These are phyloP conservation scores for Exophiala xenobiotica DNA, from an alignment of 2,329 filamentous ascomycete genomes.

Conservation along the genomic window DNA sequence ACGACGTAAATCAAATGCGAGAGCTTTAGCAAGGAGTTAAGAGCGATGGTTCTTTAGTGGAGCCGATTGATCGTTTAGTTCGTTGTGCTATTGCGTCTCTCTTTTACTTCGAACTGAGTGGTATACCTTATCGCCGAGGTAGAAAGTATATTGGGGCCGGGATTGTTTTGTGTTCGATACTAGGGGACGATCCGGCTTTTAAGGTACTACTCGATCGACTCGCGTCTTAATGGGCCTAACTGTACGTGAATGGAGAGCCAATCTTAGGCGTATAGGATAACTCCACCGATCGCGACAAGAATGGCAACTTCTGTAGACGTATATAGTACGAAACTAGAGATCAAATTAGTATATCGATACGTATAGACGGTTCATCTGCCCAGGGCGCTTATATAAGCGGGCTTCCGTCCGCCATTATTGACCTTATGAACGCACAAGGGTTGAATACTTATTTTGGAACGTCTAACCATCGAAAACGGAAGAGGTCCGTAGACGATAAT, in stretches of 20 bases:
- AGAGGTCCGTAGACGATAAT: not conserved
- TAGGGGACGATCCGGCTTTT: not conserved
- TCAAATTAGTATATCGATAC: not conserved
- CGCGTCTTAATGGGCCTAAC: not conserved
- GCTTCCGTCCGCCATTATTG: not conserved
- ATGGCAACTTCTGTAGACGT: slow-evolving; percentile 1
- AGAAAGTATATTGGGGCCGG: not conserved
- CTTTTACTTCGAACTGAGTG: slow-evolving; percentile 6
- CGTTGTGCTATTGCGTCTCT: not conserved
- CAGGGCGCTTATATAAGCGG: not conserved
- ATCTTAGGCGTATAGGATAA: not conserved
- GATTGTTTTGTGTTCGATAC: not conserved
- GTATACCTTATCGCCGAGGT: slow-evolving; percentile 1
- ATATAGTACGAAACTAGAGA: not conserved
- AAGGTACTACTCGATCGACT: not conserved
- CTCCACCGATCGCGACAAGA: not conserved
- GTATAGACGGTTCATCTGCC: not conserved
- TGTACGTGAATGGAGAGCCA: not conserved
- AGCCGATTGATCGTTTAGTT: slow-evolving; percentile 1
- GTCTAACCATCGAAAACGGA: slow-evolving; percentile 2
- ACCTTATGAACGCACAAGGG: not conserved
- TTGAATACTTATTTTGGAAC: not conserved
- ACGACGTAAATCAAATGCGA: slow-evolving; percentile 1
- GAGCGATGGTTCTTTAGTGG: not conserved
- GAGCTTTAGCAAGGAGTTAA: not conserved